Base-by-base conservation (phyloP, 768 basidiomycete species). In the Piloderma croceum region DNA sequence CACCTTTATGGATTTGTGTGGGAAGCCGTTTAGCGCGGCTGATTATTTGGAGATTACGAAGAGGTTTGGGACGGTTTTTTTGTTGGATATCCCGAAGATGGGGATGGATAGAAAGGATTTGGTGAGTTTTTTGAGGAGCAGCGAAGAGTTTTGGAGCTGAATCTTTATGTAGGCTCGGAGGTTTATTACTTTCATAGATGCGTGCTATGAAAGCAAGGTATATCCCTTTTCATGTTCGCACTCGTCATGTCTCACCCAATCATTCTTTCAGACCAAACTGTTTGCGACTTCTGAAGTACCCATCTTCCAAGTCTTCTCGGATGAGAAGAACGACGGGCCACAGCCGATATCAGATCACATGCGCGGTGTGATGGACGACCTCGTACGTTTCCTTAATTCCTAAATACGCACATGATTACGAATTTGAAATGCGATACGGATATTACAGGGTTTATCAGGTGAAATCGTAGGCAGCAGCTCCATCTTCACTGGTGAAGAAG, bases 141-240 rank as follows among this genome's bases (percentile, higher is more conserved):
- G n/a, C n/a, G n/a, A n/a, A n/a, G n/a, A n/a, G n/a, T n/a, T 13
- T 25, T 37, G 9, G 21, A 22, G 10, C 31, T 37, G 21, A 33
- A 24, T 37, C n/a, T 41, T 31, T 21, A n/a, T n/a, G 6, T 48
- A 89, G 87, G 93, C 93, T 15, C 73, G 96, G 50, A 69, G 96
- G 46, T 98, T 99, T 58, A 99, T 99, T 56, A 93, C 93, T 1
- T 97, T 98, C 59, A 83, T 99, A 51, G 96, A 99, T 68, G 86
- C 86, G 18, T 93, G 90, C 55, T 94, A 94, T 52, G 91, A 94
- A 58, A 91, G 81, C 69, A 88, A 83, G 73, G 83, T 81, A 53
- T 7, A 62, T 44, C 17, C 19, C 11, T 13, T 35, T 38, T 20
- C 13, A 15, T n/a, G n/a, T 20, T 22, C 11, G 15, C 22, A 11